Conservation (phyloP, 2,329 filamentous ascomycete species). For the Talaromyces sp. region DNA sequence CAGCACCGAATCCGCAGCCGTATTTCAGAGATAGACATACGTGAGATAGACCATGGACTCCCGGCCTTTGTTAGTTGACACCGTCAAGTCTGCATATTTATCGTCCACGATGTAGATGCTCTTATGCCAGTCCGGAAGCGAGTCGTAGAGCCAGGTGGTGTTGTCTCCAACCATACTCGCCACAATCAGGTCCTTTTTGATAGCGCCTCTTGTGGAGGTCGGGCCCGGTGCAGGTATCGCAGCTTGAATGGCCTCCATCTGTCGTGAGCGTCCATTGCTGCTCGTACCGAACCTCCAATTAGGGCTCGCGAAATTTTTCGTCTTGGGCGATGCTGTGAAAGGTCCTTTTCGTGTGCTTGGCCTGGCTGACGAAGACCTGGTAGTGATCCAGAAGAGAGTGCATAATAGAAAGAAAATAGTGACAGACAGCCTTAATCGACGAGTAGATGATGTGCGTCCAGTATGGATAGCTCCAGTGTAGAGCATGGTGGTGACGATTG, state of each 20-base stretch:
- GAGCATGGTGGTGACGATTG: slow-evolving; percentile 4
- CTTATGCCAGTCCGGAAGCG: slow-evolving; percentile 49
- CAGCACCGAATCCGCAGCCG: background rate
- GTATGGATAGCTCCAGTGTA: background rate
- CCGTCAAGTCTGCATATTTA: slow-evolving; percentile 45
- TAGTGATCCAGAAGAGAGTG: slow-evolving; percentile 12
- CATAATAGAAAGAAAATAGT: slow-evolving; percentile 11
- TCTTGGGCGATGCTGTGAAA: background rate
- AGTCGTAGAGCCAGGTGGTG: slow-evolving; percentile 38
- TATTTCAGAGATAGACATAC: slow-evolving; percentile 25
- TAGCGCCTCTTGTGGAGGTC: background rate
- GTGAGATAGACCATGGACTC: slow-evolving; percentile 46
- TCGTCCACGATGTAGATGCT: slow-evolving; percentile 57
- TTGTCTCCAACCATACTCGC: slow-evolving; percentile 41
- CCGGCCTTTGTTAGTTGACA: slow-evolving; percentile 45
- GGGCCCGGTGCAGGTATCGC: slow-evolving; percentile 8
- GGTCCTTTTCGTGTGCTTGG: background rate
- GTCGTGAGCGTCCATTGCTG: background rate
- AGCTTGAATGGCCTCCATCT: slow-evolving; percentile 3
- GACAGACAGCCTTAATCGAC: slow-evolving; percentile 4
- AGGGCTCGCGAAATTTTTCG: background rate
- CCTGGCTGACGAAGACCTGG: background rate
- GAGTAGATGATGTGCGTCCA: slow-evolving; percentile 3
- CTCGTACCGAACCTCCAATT: background rate
- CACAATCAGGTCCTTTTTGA: slow-evolving; percentile 36